A percentile compares a stretch with the other conserved stretches of the same genome.
These are phyloP conservation scores for Aspergillus nidulans DNA, from an alignment of 495 filamentous ascomycete genomes.

Conservation along the genomic window DNA sequence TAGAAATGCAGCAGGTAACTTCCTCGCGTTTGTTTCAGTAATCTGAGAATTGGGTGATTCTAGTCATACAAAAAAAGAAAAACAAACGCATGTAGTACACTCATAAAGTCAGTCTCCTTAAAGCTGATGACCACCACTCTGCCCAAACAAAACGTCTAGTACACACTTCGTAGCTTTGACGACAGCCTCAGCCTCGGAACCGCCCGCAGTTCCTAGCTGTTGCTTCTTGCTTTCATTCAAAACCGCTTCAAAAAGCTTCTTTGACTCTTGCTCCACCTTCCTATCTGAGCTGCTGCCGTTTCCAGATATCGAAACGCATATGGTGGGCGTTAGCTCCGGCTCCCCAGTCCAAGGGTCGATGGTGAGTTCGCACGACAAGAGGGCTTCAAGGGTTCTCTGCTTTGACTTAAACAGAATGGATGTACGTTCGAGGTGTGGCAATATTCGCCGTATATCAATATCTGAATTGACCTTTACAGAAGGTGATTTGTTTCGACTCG, in stretches of 20 bases:
- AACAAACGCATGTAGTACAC: too few relatives aligned
- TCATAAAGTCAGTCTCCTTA: neutral
- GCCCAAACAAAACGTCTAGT: slow-evolving; percentile 30
- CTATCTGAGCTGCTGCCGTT: slow-evolving; percentile 13
- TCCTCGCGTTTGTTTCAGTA: too few relatives aligned
- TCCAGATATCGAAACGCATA: slow-evolving; percentile 28
- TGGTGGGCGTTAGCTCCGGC: slow-evolving; percentile 32
- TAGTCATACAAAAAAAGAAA: too few relatives aligned
- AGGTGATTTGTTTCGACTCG: neutral
- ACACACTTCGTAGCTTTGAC: slow-evolving; percentile 33
- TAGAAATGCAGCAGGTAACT: neutral
- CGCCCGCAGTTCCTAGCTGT: slow-evolving; percentile 6
- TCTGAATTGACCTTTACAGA: too few relatives aligned
- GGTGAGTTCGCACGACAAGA: slow-evolving; percentile 31
- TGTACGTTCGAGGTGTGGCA: slow-evolving; percentile 38
- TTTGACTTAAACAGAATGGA: slow-evolving; percentile 35
- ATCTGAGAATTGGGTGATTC: too few relatives aligned
- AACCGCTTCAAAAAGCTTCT: slow-evolving; percentile 37
- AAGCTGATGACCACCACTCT: neutral
- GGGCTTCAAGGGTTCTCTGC: slow-evolving; percentile 15
- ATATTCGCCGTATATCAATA: slow-evolving; percentile 29
- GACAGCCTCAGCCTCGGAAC: slow-evolving; percentile 26
- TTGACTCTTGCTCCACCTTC: slow-evolving; percentile 36
- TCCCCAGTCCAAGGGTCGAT: slow-evolving; percentile 42
- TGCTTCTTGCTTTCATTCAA: slow-evolving; percentile 23